These are phyloP conservation scores for Eleusine coracana DNA, from an alignment of 176 grass and related monocot genomes.

Conservation along the genomic window DNA sequence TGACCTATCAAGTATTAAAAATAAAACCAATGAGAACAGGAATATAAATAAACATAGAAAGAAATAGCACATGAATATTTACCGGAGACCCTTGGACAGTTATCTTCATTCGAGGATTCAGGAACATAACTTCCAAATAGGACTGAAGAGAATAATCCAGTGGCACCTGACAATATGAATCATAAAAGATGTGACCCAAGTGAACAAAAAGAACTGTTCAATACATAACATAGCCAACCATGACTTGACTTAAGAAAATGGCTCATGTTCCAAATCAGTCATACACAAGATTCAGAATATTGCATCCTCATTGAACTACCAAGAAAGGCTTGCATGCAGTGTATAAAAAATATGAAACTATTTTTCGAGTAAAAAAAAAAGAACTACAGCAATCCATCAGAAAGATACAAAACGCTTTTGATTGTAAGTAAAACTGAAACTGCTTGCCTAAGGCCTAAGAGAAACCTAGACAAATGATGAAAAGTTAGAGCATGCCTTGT, in stretches of 20 bases:
- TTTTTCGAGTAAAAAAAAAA: too few species aligned
- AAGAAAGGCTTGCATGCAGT: not conserved
- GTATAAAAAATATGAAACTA: conserved; percentile 20
- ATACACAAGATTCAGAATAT: not conserved
- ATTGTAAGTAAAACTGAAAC: not conserved
- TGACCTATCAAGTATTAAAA: conserved; percentile 56
- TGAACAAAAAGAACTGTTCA: conserved; percentile 12
- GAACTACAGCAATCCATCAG: not conserved
- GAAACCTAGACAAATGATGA: not conserved
- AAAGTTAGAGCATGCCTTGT: conserved; percentile 45
- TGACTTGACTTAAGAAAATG: not conserved
- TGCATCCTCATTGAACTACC: conserved; percentile 15
- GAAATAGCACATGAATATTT: conserved; percentile 37
- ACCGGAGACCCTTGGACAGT: conserved; percentile 75
- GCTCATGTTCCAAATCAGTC: conserved; percentile 24
- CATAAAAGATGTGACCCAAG: conserved; percentile 19
- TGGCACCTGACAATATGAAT: conserved; percentile 59
- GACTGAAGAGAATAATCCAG: conserved; percentile 89
- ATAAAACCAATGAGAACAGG: conserved; percentile 5
- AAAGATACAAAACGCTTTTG: conserved; percentile 5
- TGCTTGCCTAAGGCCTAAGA: not conserved
- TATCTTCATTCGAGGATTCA: conserved; percentile 86
- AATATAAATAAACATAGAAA: conserved; percentile 38
- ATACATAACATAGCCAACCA: not conserved
- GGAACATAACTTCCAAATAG: conserved; percentile 88